phyloP scores from a whole-genome alignment of 78 protist species.

The Dictyostelium firmibasis region DNA sequence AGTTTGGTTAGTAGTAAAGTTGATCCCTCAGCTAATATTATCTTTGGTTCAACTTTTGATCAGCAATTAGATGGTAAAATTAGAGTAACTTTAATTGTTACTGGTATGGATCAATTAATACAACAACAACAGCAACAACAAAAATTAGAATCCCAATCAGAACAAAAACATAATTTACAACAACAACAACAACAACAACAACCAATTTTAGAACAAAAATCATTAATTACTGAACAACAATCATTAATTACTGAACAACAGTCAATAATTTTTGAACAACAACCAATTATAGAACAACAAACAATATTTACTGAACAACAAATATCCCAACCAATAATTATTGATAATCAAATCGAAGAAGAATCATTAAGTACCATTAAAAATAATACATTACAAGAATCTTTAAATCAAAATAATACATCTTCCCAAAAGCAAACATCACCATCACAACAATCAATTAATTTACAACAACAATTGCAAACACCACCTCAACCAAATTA shows the following conservation, averaged over 20 bases:
- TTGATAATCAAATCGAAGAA: not conserved
- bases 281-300: not conserved
- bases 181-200: not conserved
- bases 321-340: not conserved
- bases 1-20: constrained; percentile 58
- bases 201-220: constrained; percentile 9
- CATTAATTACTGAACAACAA: not conserved
- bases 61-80: constrained; percentile 55
- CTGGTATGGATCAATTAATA: constrained; percentile 61
- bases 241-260: no score
- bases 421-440: not conserved
- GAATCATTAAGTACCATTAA: not conserved
- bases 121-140: not conserved
- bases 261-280: no score
- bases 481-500: not conserved
- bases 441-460: not conserved
- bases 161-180: not conserved
- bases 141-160: not conserved
- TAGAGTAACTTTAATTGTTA: constrained; percentile 81
- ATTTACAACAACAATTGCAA: constrained; percentile 3
- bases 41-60: constrained; percentile 80
- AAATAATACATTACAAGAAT: not conserved
- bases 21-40: constrained; percentile 81
- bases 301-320: not conserved
- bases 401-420: not conserved